A percentile compares a stretch with the other conserved stretches of the same genome.
Evolutionary conservation across 345 rosid species (phyloP).

Genomic region (Pugionium cornutum): DNA sequence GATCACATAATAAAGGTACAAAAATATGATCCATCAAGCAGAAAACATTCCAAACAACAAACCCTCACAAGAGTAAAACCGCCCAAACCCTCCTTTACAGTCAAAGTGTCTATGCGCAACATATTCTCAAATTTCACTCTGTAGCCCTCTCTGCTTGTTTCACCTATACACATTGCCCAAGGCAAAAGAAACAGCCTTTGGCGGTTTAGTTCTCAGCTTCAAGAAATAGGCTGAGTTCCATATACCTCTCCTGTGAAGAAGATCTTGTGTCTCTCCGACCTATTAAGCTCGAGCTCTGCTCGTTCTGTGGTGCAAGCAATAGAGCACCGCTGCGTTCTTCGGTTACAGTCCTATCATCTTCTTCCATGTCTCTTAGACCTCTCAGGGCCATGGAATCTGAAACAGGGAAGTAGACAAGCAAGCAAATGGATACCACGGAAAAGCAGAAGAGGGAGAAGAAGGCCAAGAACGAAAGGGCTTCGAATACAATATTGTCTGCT

Average conservation of each 20-base stretch:
- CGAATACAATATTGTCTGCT: slow-evolving; percentile 69
- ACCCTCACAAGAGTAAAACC: slow-evolving; percentile 32
- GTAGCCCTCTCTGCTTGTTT: slow-evolving; percentile 9
- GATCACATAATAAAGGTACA: slow-evolving; percentile 40
- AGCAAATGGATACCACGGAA: slow-evolving; percentile 68
- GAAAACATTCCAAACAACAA: slow-evolving; percentile 40
- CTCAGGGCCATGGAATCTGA: slow-evolving; percentile 91
- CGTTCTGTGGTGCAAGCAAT: slow-evolving; percentile 32
- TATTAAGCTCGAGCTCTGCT: slow-evolving; percentile 31
- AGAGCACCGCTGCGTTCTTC: slow-evolving; percentile 40
- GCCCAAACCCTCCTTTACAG: slow-evolving; percentile 38
- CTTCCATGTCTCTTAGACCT: slow-evolving; percentile 58
- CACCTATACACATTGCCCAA: slow-evolving; percentile 32
- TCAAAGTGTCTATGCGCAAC: slow-evolving; percentile 29
- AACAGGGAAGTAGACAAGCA: slow-evolving; percentile 87
- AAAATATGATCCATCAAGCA: slow-evolving; percentile 42
- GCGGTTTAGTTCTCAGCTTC: slow-evolving; percentile 34
- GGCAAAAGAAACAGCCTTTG: slow-evolving; percentile 31
- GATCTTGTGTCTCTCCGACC: slow-evolving; percentile 37
- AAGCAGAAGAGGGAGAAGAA: slow-evolving; percentile 76
- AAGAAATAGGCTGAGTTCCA: slow-evolving; percentile 41
- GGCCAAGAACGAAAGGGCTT: slow-evolving; percentile 76
- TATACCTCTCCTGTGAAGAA: slow-evolving; percentile 41
- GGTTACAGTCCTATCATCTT: slow-evolving; percentile 48
- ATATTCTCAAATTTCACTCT: neutral